Conservation (phyloP, 1,139 yeast genomes). For the Fermentozyma sake region DNA sequence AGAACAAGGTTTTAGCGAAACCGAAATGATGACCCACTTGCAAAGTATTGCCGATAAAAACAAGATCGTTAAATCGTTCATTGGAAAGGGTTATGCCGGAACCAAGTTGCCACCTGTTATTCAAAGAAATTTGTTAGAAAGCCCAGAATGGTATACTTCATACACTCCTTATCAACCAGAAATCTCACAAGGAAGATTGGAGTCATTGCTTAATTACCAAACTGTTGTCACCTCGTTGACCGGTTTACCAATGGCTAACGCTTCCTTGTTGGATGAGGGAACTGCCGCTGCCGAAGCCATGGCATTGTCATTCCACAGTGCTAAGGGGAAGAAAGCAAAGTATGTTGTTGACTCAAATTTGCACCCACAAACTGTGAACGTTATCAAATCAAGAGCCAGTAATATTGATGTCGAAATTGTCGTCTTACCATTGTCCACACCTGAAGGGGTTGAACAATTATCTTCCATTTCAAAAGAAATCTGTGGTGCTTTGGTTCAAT, state of each 20-base stretch:
- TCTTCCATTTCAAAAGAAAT: constrained; percentile 35
- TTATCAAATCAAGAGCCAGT: constrained; percentile 71
- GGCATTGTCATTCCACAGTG: constrained; percentile 71
- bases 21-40: constrained; percentile 70
- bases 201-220: constrained; percentile 84
- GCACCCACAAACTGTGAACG: constrained; percentile 84
- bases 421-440: constrained; percentile 50
- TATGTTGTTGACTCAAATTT: constrained; percentile 73
- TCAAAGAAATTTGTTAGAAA: constrained; percentile 85
- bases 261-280: constrained; percentile 92
- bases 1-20: constrained; percentile 70
- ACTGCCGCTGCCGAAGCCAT: constrained; percentile 98
- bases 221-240: constrained; percentile 86
- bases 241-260: constrained; percentile 89
- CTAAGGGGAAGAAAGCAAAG: constrained; percentile 60
- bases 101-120: constrained; percentile 88
- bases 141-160: constrained; percentile 98
- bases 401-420: constrained; percentile 68
- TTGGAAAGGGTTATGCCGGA: constrained; percentile 94
- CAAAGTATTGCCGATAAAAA: constrained; percentile 70
- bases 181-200: constrained; percentile 93
- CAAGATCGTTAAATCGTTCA: constrained; percentile 64
- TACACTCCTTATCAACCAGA: constrained; percentile 99
- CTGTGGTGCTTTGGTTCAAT: constrained; percentile 85
- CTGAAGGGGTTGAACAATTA: constrained; percentile 41